Base-by-base conservation (phyloP, 306 rosid species). In the Cucurbita pepo region DNA sequence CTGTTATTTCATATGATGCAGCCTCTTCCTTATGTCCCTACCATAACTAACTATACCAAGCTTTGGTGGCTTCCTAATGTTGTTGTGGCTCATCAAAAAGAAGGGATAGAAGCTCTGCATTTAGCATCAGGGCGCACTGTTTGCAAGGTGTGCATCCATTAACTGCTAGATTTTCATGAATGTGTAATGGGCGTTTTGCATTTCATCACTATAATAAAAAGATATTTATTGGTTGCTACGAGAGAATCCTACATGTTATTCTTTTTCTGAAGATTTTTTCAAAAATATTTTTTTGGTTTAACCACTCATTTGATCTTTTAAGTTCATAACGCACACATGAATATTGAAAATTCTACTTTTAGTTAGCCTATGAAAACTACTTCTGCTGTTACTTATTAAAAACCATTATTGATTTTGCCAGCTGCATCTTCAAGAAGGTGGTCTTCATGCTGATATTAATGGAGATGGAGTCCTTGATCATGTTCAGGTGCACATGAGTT, bases 31-130 rank as follows among this genome's bases (percentile, higher is more conserved):
- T 95, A 88, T 77, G 82, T 89, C 81, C 99, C 99, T 60, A 95
- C 99, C 71, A 91, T 95, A 78, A 95, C 99, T 76, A 95, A 91
- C 89, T 86, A 95, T 89, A 95, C 99, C 73, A 86, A 88, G 67
- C 87, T 95, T 61, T 95, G 99, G 99, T 95, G 99, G 99, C 92
- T 95, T 78, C 97, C 97, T 34, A 95, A 95, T 83, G 99, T 91
- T 15, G 90, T 91, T 16, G 99, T 95, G 80, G 97, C 92, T 81
- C 99, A 91, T 89, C 90, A 77, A 74, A 91, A 91, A 80, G 99
- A 95, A 82, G 99, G 97, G 70, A 89, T 95, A 77, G 97, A 91
- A 88, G 99, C 88, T 64, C 75, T 91, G 80, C 99, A 91, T 86
- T 71, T 95, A 77, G 96, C 99, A 72, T 74, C 97, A n/a, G 99